phyloP scores from a whole-genome alignment of 495 filamentous ascomycete species.

The Rostrohypoxylon terebratum region DNA sequence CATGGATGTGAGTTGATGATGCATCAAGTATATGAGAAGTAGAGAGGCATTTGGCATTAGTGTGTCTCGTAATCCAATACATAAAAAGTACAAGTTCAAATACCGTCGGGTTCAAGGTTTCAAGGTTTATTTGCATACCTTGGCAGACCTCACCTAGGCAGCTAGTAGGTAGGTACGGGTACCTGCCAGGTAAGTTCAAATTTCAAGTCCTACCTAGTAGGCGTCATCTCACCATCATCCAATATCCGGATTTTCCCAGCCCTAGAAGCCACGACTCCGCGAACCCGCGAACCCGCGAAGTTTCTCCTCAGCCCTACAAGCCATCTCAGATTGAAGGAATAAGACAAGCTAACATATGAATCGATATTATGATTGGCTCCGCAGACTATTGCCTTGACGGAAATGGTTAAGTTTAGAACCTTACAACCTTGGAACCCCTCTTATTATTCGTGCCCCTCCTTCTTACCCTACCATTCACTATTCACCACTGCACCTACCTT shows the following conservation, averaged over 20 bases:
- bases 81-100: not conserved
- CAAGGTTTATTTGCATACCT: not conserved
- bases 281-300: slow-evolving; percentile 6
- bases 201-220: not conserved
- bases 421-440: not conserved
- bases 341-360: slow-evolving; percentile 28
- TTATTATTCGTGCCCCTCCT: slow-evolving; percentile 22
- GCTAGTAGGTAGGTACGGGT: too few species aligned
- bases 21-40: not conserved
- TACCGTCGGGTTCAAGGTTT: not conserved
- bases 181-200: not conserved
- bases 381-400: slow-evolving; percentile 39
- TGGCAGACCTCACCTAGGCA: not conserved
- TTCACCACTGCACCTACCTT: not conserved
- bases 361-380: slow-evolving; percentile 33
- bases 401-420: slow-evolving; percentile 32
- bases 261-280: not conserved
- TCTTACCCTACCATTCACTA: not conserved
- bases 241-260: slow-evolving; percentile 9
- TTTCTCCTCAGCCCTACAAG: slow-evolving; percentile 44
- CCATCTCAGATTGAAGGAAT: slow-evolving; percentile 24
- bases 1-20: slow-evolving; percentile 6
- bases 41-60: not conserved
- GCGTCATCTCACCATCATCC: slow-evolving; percentile 10
- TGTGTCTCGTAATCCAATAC: not conserved